A percentile compares a stretch with the other conserved stretches of the same genome.
phyloP scores from a whole-genome alignment of 306 rosid species.

The Amphicarpaea edgeworthii region DNA sequence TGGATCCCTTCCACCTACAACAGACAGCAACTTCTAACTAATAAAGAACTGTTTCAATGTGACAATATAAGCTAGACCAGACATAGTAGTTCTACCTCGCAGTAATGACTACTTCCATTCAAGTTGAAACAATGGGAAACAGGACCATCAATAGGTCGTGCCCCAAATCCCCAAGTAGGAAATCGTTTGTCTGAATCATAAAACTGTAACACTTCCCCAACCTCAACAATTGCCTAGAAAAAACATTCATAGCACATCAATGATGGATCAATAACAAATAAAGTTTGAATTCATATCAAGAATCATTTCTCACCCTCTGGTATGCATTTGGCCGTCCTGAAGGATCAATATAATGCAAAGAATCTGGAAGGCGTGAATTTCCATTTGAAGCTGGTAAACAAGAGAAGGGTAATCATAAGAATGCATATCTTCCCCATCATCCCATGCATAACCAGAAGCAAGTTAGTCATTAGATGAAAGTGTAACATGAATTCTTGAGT shows the following conservation, averaged over 20 bases:
- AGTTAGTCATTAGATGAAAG: slow-evolving; percentile 6
- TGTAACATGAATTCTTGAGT: neutral
- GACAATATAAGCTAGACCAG: slow-evolving; percentile 37
- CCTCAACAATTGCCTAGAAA: slow-evolving; percentile 80
- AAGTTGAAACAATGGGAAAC: slow-evolving; percentile 89
- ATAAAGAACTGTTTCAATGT: slow-evolving; percentile 36
- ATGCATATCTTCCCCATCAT: neutral
- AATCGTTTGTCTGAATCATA: slow-evolving; percentile 80
- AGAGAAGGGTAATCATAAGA: slow-evolving; percentile 18
- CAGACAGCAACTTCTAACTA: slow-evolving; percentile 37
- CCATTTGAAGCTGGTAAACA: slow-evolving; percentile 86
- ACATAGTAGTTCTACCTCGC: slow-evolving; percentile 64
- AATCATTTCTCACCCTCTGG: slow-evolving; percentile 72
- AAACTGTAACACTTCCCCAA: slow-evolving; percentile 84
- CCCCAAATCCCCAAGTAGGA: slow-evolving; percentile 92
- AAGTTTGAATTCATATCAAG: slow-evolving; percentile 31
- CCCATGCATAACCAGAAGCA: slow-evolving; percentile 23
- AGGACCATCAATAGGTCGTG: slow-evolving; percentile 89
- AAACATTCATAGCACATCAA: slow-evolving; percentile 40
- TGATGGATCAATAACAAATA: neutral
- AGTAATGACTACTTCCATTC: slow-evolving; percentile 80
- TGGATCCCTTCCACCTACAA: slow-evolving; percentile 89
- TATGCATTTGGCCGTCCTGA: slow-evolving; percentile 83
- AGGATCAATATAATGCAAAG: slow-evolving; percentile 90
- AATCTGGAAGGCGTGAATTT: slow-evolving; percentile 86